A percentile compares a stretch with the other conserved stretches of the same genome.
These are phyloP conservation scores for Russula brevipes DNA, from an alignment of 768 basidiomycete genomes.

Conservation along the genomic window DNA sequence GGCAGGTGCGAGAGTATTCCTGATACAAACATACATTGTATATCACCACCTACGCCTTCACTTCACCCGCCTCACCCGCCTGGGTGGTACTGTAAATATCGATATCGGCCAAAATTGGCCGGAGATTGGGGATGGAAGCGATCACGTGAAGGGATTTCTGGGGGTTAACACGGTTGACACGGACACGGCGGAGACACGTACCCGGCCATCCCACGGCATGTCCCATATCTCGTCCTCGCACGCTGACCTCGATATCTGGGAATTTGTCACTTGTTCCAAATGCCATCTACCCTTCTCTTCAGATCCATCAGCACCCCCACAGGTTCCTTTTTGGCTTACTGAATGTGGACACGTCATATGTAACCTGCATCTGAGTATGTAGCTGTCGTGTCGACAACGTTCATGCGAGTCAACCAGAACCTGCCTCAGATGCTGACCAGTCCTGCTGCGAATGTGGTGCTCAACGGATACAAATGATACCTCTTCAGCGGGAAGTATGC, in stretches of 20 bases:
- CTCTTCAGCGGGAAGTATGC: constrained; percentile 68
- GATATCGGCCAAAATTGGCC: too few species aligned
- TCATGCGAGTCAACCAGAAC: neutral
- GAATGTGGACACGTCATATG: constrained; percentile 85
- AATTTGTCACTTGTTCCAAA: constrained; percentile 64
- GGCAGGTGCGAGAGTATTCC: constrained; percentile 10
- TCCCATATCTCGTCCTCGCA: constrained; percentile 27
- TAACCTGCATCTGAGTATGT: constrained; percentile 77
- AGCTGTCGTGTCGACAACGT: neutral
- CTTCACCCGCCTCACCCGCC: too few species aligned
- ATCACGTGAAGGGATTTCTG: too few species aligned
- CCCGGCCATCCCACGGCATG: neutral
- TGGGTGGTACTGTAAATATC: too few species aligned
- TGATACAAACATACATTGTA: neutral
- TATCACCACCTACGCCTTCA: neutral
- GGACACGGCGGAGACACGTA: too few species aligned
- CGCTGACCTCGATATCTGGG: constrained; percentile 50
- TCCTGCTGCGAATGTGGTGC: constrained; percentile 68
- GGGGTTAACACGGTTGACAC: too few species aligned
- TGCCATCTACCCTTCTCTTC: constrained; percentile 65
- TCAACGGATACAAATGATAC: constrained; percentile 58
- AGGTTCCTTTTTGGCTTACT: constrained; percentile 81
- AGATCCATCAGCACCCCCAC: constrained; percentile 44
- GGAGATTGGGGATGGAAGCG: too few species aligned
- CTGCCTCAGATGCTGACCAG: constrained; percentile 57